Evolutionary conservation across 2,329 filamentous ascomycete genomes (phyloP), one percentile per base, ranked within the genome.

Genomic region (Pestalotiopsis fici): DNA sequence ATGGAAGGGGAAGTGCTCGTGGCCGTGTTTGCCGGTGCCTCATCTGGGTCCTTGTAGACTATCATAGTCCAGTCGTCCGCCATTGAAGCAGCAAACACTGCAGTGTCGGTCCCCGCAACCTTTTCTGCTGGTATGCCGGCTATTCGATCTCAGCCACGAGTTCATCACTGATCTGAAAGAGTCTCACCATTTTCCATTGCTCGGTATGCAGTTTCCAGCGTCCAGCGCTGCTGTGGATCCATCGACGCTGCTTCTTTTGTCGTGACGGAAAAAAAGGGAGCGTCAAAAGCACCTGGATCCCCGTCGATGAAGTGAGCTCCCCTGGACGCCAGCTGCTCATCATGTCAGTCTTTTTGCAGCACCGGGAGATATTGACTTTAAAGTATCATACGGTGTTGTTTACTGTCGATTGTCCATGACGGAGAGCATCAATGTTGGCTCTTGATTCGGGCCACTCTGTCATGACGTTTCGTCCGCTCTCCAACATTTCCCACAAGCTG

Each of bases 1-100:
- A 80, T 71, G 15, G 69, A 69, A 2, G 67, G 39, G 12, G 65
- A 69, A 2, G 68, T 69, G 2, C 78, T 79, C 1, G 74, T 79
- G 0, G 70, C 71, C 3, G 73, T 70, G 13, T 77, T 78, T 3
- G 70, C 69, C 3, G 72, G 69, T 1, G 69, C 43, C 3, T 69
- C 71, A 9, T 67, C 66, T 7, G 62, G 62, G 25, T 67, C 69
- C 39, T 66, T 64, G 31, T 54, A 54, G 35, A 65, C 11, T 18
- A 69, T 59, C 21, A 57, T 68, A 5, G 57, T 28, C 43, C 67
- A 71, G 39, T 71, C 69, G 18, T 68, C 60, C 18, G 65, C 50
- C 39, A 71, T 64, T 25, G 68, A 68, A 12, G 60, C 66, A 15
- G 62, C 35, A 55, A 61, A 71, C 13, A 70, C 69, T 21, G 65